phyloP scores from a whole-genome alignment of 768 basidiomycete species.

The Lepiota venenata region DNA sequence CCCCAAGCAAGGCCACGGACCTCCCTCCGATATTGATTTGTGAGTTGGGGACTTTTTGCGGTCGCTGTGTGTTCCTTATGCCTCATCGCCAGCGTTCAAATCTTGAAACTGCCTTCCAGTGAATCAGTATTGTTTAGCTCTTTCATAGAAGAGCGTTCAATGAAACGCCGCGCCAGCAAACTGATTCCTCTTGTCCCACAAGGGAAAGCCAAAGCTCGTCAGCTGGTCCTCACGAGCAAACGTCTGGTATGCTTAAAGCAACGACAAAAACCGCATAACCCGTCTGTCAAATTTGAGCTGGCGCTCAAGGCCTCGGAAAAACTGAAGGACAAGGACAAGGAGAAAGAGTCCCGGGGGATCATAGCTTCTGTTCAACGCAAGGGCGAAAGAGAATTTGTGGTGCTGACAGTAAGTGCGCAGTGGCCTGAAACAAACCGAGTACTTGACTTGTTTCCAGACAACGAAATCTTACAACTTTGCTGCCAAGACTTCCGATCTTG shows the following conservation, averaged over 20 bases:
- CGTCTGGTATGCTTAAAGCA: slow-evolving; percentile 58
- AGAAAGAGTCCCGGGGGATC: slow-evolving; percentile 42
- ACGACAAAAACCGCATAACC: slow-evolving; percentile 28
- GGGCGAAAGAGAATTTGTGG: slow-evolving; percentile 55
- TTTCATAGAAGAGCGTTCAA: slow-evolving; percentile 48
- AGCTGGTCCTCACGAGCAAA: slow-evolving; percentile 53
- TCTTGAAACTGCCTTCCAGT: slow-evolving; percentile 35
- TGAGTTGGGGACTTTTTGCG: slow-evolving; percentile 22
- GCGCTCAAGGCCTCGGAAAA: slow-evolving; percentile 33
- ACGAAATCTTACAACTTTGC: slow-evolving; percentile 45
- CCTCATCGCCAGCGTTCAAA: slow-evolving; percentile 23
- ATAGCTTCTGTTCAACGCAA: slow-evolving; percentile 49
- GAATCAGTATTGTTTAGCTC: slow-evolving; percentile 51
- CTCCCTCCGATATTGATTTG: slow-evolving; percentile 38
- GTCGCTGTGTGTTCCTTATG: neutral
- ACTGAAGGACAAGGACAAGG: slow-evolving; percentile 37
- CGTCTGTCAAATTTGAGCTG: slow-evolving; percentile 52
- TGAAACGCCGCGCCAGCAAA: slow-evolving; percentile 55
- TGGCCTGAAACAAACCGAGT: neutral
- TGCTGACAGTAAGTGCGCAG: slow-evolving; percentile 47
- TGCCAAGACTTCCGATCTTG: slow-evolving; percentile 29
- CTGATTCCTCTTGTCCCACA: slow-evolving; percentile 48
- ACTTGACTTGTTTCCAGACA: slow-evolving; percentile 27
- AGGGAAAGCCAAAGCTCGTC: slow-evolving; percentile 48
- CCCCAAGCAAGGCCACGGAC: slow-evolving; percentile 49